Conservation (phyloP, 2,329 filamentous ascomycete species). For the Calonectria pseudoturangicola region DNA sequence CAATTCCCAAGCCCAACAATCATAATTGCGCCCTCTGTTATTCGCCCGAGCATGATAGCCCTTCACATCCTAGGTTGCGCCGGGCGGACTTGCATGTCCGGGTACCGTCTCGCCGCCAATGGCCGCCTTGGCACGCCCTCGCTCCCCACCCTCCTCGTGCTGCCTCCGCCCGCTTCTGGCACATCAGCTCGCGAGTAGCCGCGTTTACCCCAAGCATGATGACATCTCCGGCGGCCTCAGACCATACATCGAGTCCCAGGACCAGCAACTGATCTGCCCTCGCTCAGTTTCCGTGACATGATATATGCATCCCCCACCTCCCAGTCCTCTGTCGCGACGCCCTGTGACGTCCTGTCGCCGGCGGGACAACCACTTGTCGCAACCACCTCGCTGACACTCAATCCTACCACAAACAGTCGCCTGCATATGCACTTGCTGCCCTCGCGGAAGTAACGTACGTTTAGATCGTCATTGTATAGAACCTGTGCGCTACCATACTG, state of each 20-base stretch:
- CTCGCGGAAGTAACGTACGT: conserved; percentile 32
- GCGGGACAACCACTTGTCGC: conserved; percentile 40
- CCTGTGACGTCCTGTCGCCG: conserved; percentile 34
- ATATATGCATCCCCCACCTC: conserved; percentile 41
- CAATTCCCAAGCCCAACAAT: conserved; percentile 20
- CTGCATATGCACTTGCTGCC: conserved; percentile 33
- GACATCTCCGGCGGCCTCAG: conserved; percentile 38
- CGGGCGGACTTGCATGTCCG: conserved; percentile 54
- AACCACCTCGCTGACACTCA: conserved; percentile 39
- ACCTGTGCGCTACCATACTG: conserved; percentile 48
- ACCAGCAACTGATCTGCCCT: conserved; percentile 46
- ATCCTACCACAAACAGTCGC: conserved; percentile 36
- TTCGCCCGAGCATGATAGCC: conserved; percentile 18
- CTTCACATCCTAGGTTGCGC: conserved; percentile 38
- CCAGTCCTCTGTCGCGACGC: conserved; percentile 31
- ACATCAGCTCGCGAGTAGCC: conserved; percentile 39
- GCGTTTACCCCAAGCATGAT: conserved; percentile 46
- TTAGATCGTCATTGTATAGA: conserved; percentile 42
- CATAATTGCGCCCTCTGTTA: conserved; percentile 17
- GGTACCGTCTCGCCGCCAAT: conserved; percentile 46
- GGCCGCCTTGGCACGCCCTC: conserved; percentile 30
- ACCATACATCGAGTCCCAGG: conserved; percentile 42
- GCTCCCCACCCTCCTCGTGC: conserved; percentile 46
- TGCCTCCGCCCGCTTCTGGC: conserved; percentile 39
- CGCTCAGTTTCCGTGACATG: conserved; percentile 36